Percentiles rank a stretch among this genome's conserved stretches.
Conservation (phyloP, 2,329 filamentous ascomycete genomes). For the Xylaria multiplex region DNA sequence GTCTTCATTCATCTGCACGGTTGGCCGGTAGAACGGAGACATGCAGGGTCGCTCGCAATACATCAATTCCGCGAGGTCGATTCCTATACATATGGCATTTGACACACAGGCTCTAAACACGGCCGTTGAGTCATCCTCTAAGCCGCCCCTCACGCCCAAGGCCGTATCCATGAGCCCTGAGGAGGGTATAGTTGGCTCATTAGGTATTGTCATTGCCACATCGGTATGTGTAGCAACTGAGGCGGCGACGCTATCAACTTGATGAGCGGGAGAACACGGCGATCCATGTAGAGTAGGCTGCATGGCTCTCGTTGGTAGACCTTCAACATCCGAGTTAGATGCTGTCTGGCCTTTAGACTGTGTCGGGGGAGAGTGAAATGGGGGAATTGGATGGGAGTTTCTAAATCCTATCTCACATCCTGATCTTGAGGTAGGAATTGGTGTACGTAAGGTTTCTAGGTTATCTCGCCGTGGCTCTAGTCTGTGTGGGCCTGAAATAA, state of each 20-base stretch:
- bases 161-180: constrained; percentile 5
- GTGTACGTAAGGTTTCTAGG: background rate
- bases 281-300: background rate
- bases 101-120: constrained; percentile 42
- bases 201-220: background rate
- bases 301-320: background rate
- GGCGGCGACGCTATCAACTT: background rate
- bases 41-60: constrained; percentile 40
- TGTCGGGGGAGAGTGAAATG: background rate
- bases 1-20: constrained; percentile 32
- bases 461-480: constrained; percentile 33
- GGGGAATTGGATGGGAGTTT: background rate
- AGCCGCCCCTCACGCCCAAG: constrained; percentile 11
- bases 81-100: constrained; percentile 45
- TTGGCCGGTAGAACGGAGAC: constrained; percentile 51
- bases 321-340: background rate
- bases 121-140: constrained; percentile 38
- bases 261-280: background rate
- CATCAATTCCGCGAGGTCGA: constrained; percentile 41
- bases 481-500: constrained; percentile 1
- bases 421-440: background rate
- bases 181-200: constrained; percentile 1
- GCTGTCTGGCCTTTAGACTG: background rate
- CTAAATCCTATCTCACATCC: background rate
- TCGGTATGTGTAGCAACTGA: background rate